Percentiles rank a stretch among this genome's conserved stretches.
phyloP scores from a whole-genome alignment of 495 filamentous ascomycete species.

The Penicillium chermesinum region DNA sequence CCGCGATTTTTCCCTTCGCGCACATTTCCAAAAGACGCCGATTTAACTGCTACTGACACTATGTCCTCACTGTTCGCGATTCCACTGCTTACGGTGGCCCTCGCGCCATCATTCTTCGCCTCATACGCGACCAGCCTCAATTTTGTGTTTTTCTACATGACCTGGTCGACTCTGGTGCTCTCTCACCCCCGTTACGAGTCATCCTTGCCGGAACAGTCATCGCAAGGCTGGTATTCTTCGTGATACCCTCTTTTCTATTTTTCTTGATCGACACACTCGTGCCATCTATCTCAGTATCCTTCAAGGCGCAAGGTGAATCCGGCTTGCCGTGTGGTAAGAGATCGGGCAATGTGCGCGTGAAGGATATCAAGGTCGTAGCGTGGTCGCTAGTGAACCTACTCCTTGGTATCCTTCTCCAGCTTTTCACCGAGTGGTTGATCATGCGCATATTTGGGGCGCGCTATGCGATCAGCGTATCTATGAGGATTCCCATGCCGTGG shows the following conservation, averaged over 20 bases:
- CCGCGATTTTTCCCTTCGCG: neutral
- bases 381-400: constrained; percentile 63
- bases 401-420: constrained; percentile 39
- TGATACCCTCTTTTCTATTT: constrained; percentile 67
- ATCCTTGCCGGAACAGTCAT: constrained; percentile 66
- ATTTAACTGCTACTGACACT: neutral
- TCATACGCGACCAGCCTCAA: neutral
- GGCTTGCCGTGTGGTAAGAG: constrained; percentile 58
- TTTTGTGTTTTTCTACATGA: neutral
- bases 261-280: constrained; percentile 66
- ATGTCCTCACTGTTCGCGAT: neutral
- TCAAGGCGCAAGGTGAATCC: constrained; percentile 64
- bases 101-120: neutral
- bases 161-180: neutral
- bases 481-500: constrained; percentile 58
- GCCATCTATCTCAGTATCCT: constrained; percentile 57
- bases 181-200: constrained; percentile 52
- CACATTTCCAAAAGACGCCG: neutral
- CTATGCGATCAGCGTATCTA: constrained; percentile 55
- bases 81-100: neutral
- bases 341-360: constrained; percentile 26
- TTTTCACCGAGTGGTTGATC: neutral
- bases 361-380: constrained; percentile 39
- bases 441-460: constrained; percentile 23
- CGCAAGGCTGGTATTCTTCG: constrained; percentile 66